phyloP scores from a whole-genome alignment of 169 alveolate genomes.

The Neospora caninum region DNA sequence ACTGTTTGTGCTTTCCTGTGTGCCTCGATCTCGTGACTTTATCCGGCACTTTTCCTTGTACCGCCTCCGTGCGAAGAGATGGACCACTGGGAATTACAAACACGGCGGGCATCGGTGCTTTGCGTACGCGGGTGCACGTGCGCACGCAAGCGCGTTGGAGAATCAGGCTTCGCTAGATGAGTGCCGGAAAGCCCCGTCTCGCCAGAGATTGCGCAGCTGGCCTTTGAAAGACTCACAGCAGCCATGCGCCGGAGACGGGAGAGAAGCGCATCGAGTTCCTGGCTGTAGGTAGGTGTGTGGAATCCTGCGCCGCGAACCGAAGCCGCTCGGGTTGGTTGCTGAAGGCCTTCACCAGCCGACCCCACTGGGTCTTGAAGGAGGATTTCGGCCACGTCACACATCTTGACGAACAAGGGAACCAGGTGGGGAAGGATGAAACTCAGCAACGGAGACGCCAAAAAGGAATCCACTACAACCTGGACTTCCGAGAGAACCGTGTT shows the following conservation, averaged over 20 bases:
- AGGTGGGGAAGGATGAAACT: background rate
- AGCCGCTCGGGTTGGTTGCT: background rate
- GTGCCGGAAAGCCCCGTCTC: too few species aligned
- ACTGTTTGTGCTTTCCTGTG: too few species aligned
- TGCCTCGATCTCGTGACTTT: too few species aligned
- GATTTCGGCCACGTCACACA: background rate
- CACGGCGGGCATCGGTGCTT: too few species aligned
- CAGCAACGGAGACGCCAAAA: background rate
- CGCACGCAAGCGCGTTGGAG: too few species aligned
- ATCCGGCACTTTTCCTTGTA: too few species aligned
- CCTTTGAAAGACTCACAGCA: background rate
- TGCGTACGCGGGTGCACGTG: too few species aligned
- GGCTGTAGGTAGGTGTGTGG: background rate
- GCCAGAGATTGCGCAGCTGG: too few species aligned
- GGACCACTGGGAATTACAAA: too few species aligned
- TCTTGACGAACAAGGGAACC: background rate
- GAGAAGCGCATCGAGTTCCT: background rate
- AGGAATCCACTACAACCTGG: background rate
- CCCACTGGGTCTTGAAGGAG: background rate
- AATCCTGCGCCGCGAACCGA: background rate
- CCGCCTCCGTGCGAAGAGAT: too few species aligned
- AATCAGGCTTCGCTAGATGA: too few species aligned
- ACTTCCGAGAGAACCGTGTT: background rate
- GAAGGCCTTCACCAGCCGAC: background rate
- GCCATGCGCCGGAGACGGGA: background rate